Evolutionary conservation across 495 filamentous ascomycete species (phyloP).

Genomic region (Chaetomium tenue): DNA sequence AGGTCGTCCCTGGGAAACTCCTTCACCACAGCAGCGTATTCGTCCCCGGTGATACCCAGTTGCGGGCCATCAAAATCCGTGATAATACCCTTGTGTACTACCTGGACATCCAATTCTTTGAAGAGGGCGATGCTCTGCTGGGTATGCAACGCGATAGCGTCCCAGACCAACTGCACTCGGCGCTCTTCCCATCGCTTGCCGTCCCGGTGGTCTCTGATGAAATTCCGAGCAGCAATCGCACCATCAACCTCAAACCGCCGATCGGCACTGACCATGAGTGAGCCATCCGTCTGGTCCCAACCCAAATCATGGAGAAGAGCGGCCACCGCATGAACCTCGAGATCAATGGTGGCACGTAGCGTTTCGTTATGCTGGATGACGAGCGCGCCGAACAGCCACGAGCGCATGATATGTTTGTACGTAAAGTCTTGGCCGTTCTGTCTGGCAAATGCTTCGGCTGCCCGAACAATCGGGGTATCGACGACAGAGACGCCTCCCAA

Average conservation of each 20-base stretch:
- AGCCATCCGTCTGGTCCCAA: background rate
- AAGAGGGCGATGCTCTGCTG: background rate
- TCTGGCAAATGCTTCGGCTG: background rate
- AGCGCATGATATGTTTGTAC: constrained; percentile 10
- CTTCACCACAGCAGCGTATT: background rate
- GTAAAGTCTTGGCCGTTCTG: background rate
- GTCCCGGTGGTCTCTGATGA: background rate
- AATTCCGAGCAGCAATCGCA: background rate
- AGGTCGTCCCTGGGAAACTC: background rate
- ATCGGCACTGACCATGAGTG: background rate
- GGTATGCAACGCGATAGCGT: constrained; percentile 1
- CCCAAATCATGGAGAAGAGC: background rate
- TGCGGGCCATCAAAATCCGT: background rate
- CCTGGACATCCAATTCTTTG: constrained; percentile 3
- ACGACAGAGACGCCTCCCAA: background rate
- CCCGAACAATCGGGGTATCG: constrained; percentile 1
- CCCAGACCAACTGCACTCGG: constrained; percentile 1
- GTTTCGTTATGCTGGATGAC: background rate
- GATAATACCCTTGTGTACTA: background rate
- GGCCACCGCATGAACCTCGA: constrained; percentile 2
- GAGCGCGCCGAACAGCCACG: constrained; percentile 1
- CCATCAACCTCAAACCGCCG: constrained; percentile 1
- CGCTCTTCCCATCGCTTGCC: background rate
- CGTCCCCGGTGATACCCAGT: background rate
- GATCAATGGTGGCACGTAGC: background rate